These are phyloP conservation scores for Spathaspora gorwiae DNA, from an alignment of 805 yeast species.

Conservation along the genomic window DNA sequence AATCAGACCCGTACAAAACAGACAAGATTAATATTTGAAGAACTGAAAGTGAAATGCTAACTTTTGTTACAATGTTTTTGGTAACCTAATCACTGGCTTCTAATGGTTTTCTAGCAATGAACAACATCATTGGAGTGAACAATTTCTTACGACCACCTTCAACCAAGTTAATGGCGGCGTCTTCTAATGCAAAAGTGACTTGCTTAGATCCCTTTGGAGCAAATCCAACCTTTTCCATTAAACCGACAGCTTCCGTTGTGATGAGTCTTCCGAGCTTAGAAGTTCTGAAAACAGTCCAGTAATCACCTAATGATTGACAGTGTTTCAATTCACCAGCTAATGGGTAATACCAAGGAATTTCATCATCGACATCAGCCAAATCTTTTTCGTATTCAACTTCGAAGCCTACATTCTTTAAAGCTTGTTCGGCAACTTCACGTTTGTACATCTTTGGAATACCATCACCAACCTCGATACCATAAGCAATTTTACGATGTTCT, in stretches of 20 bases:
- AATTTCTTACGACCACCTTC: constrained; percentile 86
- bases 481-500: constrained; percentile 90
- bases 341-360: constrained; percentile 97
- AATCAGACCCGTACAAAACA: too few relatives aligned
- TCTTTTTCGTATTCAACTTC: constrained; percentile 72
- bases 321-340: constrained; percentile 90
- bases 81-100: constrained; percentile 6
- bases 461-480: constrained; percentile 97
- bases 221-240: constrained; percentile 78
- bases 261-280: constrained; percentile 79
- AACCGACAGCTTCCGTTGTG: constrained; percentile 74
- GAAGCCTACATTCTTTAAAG: constrained; percentile 83
- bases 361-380: constrained; percentile 77
- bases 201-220: constrained; percentile 89
- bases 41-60: background rate
- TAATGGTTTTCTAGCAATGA: constrained; percentile 77
- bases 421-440: constrained; percentile 80
- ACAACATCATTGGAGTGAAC: constrained; percentile 98
- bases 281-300: constrained; percentile 84
- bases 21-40: background rate
- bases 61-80: background rate
- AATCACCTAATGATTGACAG: constrained; percentile 72
- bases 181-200: constrained; percentile 91
- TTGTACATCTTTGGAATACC: constrained; percentile 97
- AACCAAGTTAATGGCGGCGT: constrained; percentile 93